Evolutionary conservation across 2,329 filamentous ascomycete genomes (phyloP).

Genomic region (Verticillium albo-atrum): DNA sequence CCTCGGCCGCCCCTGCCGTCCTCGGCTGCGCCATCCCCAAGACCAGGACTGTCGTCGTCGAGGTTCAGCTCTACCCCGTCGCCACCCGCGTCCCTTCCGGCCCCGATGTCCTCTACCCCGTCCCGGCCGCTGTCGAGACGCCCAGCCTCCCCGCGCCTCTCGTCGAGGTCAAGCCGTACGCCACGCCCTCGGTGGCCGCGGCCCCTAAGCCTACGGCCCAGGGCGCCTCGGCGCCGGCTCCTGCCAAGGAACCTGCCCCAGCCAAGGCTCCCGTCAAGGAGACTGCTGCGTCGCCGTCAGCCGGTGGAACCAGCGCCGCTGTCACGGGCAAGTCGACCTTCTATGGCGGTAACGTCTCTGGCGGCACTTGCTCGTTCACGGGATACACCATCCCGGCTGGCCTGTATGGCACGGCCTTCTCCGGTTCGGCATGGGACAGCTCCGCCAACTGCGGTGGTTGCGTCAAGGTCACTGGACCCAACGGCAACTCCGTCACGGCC

Average conservation of each 20-base stretch:
- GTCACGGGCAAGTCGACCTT: slow-evolving; percentile 40
- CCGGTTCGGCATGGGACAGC: slow-evolving; percentile 51
- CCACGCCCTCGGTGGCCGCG: not conserved
- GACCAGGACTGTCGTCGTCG: slow-evolving; percentile 1
- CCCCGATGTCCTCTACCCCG: not conserved
- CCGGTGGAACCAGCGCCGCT: not conserved
- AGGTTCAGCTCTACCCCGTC: not conserved
- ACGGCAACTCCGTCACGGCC: slow-evolving; percentile 53
- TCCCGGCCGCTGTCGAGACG: not conserved
- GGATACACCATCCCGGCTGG: slow-evolving; percentile 56
- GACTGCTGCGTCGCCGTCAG: not conserved
- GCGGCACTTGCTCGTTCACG: slow-evolving; percentile 60
- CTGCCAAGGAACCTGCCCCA: not conserved
- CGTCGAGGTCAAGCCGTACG: not conserved
- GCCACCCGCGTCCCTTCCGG: not conserved
- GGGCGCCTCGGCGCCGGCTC: not conserved
- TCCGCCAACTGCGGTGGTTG: slow-evolving; percentile 58
- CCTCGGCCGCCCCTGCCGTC: slow-evolving; percentile 9
- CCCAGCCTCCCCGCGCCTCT: not conserved
- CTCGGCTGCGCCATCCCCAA: slow-evolving; percentile 6
- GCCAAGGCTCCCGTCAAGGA: not conserved
- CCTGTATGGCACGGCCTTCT: slow-evolving; percentile 58
- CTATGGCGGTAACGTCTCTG: slow-evolving; percentile 51
- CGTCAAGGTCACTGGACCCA: slow-evolving; percentile 52
- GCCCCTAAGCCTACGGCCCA: not conserved